phyloP scores from a whole-genome alignment of 2,329 filamentous ascomycete genomes.

The Mycosphaerella sp. region DNA sequence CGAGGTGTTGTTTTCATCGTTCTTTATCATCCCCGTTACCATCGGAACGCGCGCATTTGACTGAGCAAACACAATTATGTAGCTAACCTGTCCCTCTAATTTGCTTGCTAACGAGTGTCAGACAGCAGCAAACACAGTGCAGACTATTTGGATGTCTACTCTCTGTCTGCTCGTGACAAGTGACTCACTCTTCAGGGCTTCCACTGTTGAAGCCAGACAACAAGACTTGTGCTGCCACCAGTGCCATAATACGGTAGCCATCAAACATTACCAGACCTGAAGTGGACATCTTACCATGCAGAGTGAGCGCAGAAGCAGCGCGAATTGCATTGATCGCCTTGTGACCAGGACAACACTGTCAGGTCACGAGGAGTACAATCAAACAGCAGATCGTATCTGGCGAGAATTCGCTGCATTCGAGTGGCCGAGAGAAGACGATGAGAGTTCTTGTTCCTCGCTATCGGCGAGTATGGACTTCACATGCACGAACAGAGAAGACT shows the following conservation, averaged over 20 bases:
- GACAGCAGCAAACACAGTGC: background rate
- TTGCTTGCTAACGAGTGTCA: background rate
- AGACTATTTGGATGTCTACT: no score
- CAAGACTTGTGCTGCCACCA: no score
- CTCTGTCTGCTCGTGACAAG: no score
- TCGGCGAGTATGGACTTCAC: background rate
- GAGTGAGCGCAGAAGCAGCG: background rate
- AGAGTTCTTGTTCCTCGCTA: background rate
- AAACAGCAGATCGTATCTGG: slow-evolving; percentile 1
- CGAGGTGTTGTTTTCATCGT: background rate
- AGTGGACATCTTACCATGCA: background rate
- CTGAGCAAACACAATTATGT: background rate
- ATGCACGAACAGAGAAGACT: no score
- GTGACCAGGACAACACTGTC: no score
- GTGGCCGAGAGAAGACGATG: background rate
- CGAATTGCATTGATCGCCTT: background rate
- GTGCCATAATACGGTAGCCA: no score
- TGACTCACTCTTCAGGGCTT: background rate
- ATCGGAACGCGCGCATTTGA: background rate
- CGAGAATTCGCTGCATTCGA: slow-evolving; percentile 8
- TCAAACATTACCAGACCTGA: no score
- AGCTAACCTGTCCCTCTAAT: background rate
- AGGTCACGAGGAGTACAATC: background rate
- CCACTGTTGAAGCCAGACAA: background rate
- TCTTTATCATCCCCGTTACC: background rate